A percentile compares a stretch with the other conserved stretches of the same genome.
phyloP scores from a whole-genome alignment of 169 alveolate genomes.

The Plasmodium malariae region DNA sequence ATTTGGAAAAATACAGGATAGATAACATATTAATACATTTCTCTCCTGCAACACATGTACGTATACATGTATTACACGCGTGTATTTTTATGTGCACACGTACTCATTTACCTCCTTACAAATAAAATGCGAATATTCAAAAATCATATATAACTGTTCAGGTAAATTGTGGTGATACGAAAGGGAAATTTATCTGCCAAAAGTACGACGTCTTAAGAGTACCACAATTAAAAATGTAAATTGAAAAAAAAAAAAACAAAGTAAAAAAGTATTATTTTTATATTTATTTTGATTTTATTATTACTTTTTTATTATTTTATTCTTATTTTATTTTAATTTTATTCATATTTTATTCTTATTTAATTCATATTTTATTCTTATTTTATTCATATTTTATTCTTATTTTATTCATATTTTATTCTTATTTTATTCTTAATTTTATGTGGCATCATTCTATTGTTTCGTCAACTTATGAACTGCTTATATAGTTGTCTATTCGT shows the following conservation, averaged over 20 bases:
- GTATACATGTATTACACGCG: background rate
- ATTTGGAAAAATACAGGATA: too few species aligned
- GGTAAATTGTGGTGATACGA: constrained; percentile 46
- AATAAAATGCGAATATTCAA: background rate
- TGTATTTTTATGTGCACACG: background rate
- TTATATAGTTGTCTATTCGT: background rate
- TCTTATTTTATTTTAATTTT: background rate
- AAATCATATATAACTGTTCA: constrained; percentile 1
- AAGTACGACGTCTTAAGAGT: constrained; percentile 14
- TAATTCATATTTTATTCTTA: too few species aligned
- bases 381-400: too few species aligned
- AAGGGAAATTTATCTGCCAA: constrained; percentile 19
- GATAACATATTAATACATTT: too few species aligned
- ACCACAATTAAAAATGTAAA: constrained; percentile 66
- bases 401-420: too few species aligned
- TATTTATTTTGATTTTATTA: too few species aligned
- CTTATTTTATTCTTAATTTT: too few species aligned
- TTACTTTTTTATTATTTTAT: background rate
- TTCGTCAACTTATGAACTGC: background rate
- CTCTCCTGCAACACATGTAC: background rate
- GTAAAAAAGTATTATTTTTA: too few species aligned
- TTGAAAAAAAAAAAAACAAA: background rate
- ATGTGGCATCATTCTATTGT: too few species aligned
- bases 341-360: too few species aligned
- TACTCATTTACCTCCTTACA: background rate